Evolutionary conservation across 306 rosid species (phyloP).

Genomic region (Senna siamea): DNA sequence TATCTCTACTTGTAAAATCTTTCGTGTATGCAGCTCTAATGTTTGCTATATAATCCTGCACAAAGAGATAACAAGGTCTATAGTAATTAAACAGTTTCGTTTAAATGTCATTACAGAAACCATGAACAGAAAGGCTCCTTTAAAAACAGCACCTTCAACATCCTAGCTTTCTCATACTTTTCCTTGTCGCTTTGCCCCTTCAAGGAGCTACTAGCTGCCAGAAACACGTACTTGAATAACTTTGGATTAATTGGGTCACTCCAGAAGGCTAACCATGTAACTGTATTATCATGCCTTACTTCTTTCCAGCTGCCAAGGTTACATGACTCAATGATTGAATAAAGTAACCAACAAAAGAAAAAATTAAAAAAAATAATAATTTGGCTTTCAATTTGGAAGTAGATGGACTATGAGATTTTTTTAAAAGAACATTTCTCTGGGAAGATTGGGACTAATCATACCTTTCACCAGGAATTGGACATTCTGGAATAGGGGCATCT

Average conservation of each 20-base stretch:
- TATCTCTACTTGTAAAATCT: slow-evolving; percentile 79
- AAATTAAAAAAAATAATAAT: not conserved
- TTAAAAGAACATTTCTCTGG: not conserved
- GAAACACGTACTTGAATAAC: slow-evolving; percentile 91
- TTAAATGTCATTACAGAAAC: slow-evolving; percentile 27
- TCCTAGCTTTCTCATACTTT: slow-evolving; percentile 97
- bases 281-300: slow-evolving; percentile 82
- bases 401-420: slow-evolving; percentile 24
- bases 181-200: slow-evolving; percentile 99
- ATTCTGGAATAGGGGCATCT: slow-evolving; percentile 84
- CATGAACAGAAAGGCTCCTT: not conserved
- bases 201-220: slow-evolving; percentile 93
- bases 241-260: slow-evolving; percentile 89
- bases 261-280: slow-evolving; percentile 97
- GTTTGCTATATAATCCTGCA: slow-evolving; percentile 78
- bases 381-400: slow-evolving; percentile 1
- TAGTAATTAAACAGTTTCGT: slow-evolving; percentile 18
- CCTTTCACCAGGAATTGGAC: slow-evolving; percentile 93
- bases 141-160: slow-evolving; percentile 67
- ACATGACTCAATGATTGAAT: slow-evolving; percentile 12
- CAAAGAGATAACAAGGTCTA: slow-evolving; percentile 33
- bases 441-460: slow-evolving; percentile 39
- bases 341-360: not conserved
- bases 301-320: slow-evolving; percentile 85
- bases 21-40: slow-evolving; percentile 85